Evolutionary conservation across 345 rosid species (phyloP).

Genomic region (Limnanthes douglasii): DNA sequence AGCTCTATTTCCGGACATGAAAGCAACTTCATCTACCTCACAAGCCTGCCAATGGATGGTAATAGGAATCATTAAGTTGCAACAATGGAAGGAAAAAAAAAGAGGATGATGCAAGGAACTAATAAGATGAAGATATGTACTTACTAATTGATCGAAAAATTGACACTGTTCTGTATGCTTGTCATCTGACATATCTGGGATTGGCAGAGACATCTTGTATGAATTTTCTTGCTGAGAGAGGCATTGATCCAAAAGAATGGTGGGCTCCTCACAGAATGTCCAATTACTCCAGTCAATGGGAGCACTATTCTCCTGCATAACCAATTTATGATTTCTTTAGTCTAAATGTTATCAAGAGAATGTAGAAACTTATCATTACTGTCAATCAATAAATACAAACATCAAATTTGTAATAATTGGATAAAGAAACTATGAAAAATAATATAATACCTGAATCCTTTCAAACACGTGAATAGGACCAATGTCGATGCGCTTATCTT

Average conservation of each 20-base stretch:
- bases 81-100: neutral
- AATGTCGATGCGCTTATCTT: constrained; percentile 12
- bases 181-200: constrained; percentile 15
- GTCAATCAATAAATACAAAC: too few relatives aligned
- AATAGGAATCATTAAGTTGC: neutral
- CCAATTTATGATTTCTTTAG: too few relatives aligned
- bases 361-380: too few relatives aligned
- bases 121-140: constrained; percentile 15
- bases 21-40: constrained; percentile 20
- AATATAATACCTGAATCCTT: constrained; percentile 43
- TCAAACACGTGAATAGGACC: constrained; percentile 95
- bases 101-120: neutral
- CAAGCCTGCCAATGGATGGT: constrained; percentile 21
- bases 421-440: neutral
- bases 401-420: neutral
- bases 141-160: constrained; percentile 12
- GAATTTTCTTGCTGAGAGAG: constrained; percentile 15
- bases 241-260: constrained; percentile 11
- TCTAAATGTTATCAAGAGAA: too few relatives aligned
- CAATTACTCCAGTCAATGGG: constrained; percentile 68
- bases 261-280: constrained; percentile 31
- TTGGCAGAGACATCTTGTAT: constrained; percentile 13
- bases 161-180: constrained; percentile 17
- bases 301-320: constrained; percentile 25
- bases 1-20: constrained; percentile 13